phyloP scores from a whole-genome alignment of 768 basidiomycete species.

The Boletus speciosus region DNA sequence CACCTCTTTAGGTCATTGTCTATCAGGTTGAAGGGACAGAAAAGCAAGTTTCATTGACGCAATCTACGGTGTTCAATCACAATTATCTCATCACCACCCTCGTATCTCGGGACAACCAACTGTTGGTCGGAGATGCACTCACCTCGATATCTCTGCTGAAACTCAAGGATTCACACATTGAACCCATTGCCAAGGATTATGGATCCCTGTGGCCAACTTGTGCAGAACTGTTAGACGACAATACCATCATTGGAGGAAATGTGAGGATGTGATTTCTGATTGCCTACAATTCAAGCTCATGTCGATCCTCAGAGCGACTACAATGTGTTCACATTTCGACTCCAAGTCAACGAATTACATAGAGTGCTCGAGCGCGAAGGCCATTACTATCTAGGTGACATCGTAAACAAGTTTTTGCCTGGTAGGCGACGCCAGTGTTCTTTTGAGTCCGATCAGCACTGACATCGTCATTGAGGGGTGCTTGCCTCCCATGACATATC shows the following conservation, averaged over 20 bases:
- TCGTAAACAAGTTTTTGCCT: constrained; percentile 70
- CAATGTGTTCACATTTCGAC: constrained; percentile 63
- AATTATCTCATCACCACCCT: constrained; percentile 77
- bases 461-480: constrained; percentile 43
- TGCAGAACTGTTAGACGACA: constrained; percentile 54
- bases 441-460: neutral
- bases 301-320: constrained; percentile 50
- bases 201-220: constrained; percentile 70
- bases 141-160: constrained; percentile 73
- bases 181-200: constrained; percentile 68
- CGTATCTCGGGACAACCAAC: constrained; percentile 46
- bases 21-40: constrained; percentile 40
- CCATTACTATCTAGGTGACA: constrained; percentile 69
- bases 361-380: constrained; percentile 61
- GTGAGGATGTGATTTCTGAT: constrained; percentile 41
- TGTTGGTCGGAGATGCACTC: constrained; percentile 79
- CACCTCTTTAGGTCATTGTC: constrained; percentile 41
- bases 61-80: constrained; percentile 67
- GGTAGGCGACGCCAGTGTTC: constrained; percentile 38
- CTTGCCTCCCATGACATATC: constrained; percentile 46
- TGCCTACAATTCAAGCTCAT: constrained; percentile 7
- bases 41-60: constrained; percentile 30
- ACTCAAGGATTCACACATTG: constrained; percentile 41
- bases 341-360: constrained; percentile 42
- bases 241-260: constrained; percentile 68